Percentiles rank a stretch among this genome's conserved stretches.
Conservation (phyloP, 495 filamentous ascomycete genomes). For the Talaromyces ruber region DNA sequence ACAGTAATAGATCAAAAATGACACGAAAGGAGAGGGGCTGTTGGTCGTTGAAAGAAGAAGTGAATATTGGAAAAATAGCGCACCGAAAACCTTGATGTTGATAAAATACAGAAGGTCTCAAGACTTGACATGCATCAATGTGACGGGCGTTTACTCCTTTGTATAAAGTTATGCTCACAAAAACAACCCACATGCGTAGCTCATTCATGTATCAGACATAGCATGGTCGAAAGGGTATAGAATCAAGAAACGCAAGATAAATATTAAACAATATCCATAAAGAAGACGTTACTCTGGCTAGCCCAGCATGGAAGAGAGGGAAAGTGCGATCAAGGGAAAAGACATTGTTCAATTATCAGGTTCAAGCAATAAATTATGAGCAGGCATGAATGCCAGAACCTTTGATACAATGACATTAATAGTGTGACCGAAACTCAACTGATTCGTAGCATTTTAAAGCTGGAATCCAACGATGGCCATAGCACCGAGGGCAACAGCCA, state of each 20-base stretch:
- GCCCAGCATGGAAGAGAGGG: not conserved
- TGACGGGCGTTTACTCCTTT: not conserved
- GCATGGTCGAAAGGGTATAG: not conserved
- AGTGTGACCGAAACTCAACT: not conserved
- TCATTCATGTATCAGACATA: not conserved
- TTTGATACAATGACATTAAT: not conserved
- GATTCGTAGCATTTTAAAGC: conserved; percentile 12
- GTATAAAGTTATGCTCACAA: not conserved
- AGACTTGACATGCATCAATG: not conserved
- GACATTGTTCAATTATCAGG: not conserved
- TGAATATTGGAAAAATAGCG: not conserved
- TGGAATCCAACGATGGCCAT: conserved; percentile 15
- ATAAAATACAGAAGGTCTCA: not conserved
- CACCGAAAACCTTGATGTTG: not conserved
- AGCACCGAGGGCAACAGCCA: conserved; percentile 17
- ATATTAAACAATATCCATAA: not conserved
- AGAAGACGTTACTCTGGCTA: not conserved
- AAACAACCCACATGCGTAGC: not conserved
- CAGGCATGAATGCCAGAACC: not conserved
- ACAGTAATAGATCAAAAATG: not conserved
- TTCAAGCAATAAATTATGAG: not conserved
- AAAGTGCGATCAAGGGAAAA: not conserved
- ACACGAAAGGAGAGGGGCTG: not conserved
- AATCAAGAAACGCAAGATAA: not conserved
- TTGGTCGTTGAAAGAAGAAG: not conserved